phyloP scores from a whole-genome alignment of 768 basidiomycete genomes.

The Plicaturopsis crispa region DNA sequence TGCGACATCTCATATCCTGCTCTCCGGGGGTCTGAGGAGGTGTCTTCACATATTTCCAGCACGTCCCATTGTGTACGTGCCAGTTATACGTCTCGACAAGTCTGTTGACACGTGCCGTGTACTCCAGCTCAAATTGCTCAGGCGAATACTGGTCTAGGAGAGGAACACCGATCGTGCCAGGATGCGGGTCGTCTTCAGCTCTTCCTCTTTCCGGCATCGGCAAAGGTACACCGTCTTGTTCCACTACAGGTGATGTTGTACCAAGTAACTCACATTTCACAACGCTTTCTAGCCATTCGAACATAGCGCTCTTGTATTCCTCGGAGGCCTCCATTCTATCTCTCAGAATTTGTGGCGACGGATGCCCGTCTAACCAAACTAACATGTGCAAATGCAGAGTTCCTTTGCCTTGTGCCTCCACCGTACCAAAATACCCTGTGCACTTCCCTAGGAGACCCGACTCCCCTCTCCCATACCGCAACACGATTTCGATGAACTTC shows the following conservation, averaged over 20 bases:
- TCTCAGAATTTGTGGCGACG: conserved; percentile 12
- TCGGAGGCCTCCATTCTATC: neutral
- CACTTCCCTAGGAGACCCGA: conserved; percentile 25
- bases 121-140: neutral
- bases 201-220: too few species aligned
- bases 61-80: conserved; percentile 7
- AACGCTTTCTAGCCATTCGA: neutral
- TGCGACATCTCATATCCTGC: neutral
- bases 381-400: conserved; percentile 25
- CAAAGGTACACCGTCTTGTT: too few species aligned
- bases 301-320: neutral
- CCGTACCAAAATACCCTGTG: conserved; percentile 19
- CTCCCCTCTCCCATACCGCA: conserved; percentile 7
- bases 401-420: conserved; percentile 19
- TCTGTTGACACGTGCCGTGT: neutral
- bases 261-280: neutral
- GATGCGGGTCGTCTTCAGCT: too few species aligned
- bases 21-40: too few species aligned
- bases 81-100: conserved; percentile 7
- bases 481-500: conserved; percentile 11
- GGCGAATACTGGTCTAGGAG: too few species aligned
- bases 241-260: neutral
- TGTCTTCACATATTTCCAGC: conserved; percentile 10
- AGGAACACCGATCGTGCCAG: too few species aligned
- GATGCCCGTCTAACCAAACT: conserved; percentile 17